Percentiles rank a stretch among this genome's conserved stretches.
Conservation (phyloP, 805 yeast genomes). For the Torulaspora indica region DNA sequence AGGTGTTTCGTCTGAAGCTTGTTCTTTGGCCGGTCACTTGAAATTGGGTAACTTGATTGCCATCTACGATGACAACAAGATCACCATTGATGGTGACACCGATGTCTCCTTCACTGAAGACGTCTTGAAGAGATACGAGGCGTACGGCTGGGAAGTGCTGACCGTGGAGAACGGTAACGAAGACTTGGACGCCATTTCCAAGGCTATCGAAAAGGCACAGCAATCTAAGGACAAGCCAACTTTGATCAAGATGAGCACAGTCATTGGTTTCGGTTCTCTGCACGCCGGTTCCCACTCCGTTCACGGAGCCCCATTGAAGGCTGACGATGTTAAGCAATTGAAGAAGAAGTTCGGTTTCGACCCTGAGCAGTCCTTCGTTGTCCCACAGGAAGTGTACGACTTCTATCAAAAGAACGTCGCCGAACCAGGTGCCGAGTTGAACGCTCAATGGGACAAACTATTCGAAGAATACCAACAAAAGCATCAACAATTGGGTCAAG, state of each 20-base stretch:
- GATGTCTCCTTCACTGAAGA: slow-evolving; percentile 89
- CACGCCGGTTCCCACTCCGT: slow-evolving; percentile 83
- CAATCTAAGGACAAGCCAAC: slow-evolving; percentile 76
- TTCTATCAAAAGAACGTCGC: slow-evolving; percentile 52
- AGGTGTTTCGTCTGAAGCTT: slow-evolving; percentile 94
- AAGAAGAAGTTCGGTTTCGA: slow-evolving; percentile 82
- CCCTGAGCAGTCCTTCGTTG: slow-evolving; percentile 73
- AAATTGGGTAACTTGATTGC: slow-evolving; percentile 89
- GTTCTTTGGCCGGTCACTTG: slow-evolving; percentile 93
- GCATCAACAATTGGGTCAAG: slow-evolving; percentile 76
- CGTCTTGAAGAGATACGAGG: slow-evolving; percentile 74
- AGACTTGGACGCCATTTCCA: slow-evolving; percentile 63
- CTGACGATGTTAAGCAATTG: slow-evolving; percentile 85
- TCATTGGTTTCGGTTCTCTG: slow-evolving; percentile 90
- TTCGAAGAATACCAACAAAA: slow-evolving; percentile 57
- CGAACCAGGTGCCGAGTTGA: slow-evolving; percentile 59
- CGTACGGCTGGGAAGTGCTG: slow-evolving; percentile 91
- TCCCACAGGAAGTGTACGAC: slow-evolving; percentile 78
- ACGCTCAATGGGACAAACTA: slow-evolving; percentile 69
- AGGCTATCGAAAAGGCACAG: slow-evolving; percentile 81
- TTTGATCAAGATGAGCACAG: slow-evolving; percentile 80
- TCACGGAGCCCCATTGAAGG: slow-evolving; percentile 94
- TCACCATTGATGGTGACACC: slow-evolving; percentile 94
- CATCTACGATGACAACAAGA: slow-evolving; percentile 93
- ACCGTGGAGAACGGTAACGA: slow-evolving; percentile 76